phyloP scores from a whole-genome alignment of 108 stramenopile genomes.

The Pseudonitzschia multiseries region DNA sequence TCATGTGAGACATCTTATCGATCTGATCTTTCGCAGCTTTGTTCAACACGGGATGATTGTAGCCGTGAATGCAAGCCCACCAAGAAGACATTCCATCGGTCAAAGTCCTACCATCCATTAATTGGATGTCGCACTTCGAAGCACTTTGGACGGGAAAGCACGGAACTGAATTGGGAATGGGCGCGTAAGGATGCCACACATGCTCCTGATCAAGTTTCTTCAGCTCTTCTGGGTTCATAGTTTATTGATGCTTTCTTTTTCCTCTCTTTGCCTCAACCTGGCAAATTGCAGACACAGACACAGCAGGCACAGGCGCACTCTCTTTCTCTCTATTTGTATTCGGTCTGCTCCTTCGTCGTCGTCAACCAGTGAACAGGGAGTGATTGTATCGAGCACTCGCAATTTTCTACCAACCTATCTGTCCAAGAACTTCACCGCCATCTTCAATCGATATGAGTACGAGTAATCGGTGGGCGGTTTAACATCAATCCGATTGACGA shows the following conservation, averaged over 20 bases:
- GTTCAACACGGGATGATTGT: conserved; percentile 70
- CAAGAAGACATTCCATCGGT: conserved; percentile 88
- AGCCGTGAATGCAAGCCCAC: conserved; percentile 89
- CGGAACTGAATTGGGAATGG: conserved; percentile 65
- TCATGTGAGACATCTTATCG: conserved; percentile 77
- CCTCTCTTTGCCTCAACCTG: too few species aligned
- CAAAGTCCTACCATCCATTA: conserved; percentile 59
- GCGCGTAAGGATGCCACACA: conserved; percentile 85
- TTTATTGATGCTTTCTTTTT: background rate
- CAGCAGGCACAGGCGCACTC: too few species aligned
- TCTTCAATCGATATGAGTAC: too few species aligned
- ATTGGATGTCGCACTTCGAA: conserved; percentile 51
- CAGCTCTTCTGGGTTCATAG: background rate
- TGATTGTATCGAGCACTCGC: too few species aligned
- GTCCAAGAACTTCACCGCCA: too few species aligned
- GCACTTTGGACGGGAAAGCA: conserved; percentile 62
- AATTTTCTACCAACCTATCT: too few species aligned
- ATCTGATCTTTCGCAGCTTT: conserved; percentile 64
- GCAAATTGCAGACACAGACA: too few species aligned
- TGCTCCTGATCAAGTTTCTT: conserved; percentile 43
- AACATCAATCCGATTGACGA: too few species aligned
- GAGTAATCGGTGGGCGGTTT: too few species aligned
- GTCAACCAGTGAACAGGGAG: too few species aligned
- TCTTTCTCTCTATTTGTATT: too few species aligned
- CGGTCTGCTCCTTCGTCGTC: too few species aligned